Percentiles rank a stretch among this genome's conserved stretches.
These are phyloP conservation scores for Capsaspora owczarzaki DNA, from an alignment of 78 protist genomes.

Conservation along the genomic window DNA sequence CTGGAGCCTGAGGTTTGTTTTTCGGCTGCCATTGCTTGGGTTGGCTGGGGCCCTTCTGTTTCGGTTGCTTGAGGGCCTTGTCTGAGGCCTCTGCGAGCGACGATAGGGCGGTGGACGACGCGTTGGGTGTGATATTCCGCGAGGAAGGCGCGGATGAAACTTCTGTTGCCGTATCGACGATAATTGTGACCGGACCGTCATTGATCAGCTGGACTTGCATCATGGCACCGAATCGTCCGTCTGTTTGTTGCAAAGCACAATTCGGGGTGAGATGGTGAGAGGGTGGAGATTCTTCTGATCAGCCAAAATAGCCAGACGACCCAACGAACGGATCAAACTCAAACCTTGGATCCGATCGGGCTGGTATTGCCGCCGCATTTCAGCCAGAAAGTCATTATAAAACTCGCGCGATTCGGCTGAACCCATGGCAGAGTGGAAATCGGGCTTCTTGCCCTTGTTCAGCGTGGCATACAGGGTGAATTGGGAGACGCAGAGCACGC, in stretches of 20 bases:
- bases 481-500: slow-evolving; percentile 48
- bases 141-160: too few relatives aligned
- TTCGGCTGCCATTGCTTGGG: too few relatives aligned
- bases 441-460: slow-evolving; percentile 56
- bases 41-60: too few relatives aligned
- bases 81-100: too few relatives aligned
- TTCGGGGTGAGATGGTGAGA: background rate
- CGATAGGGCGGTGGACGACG: too few relatives aligned
- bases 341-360: slow-evolving; percentile 43
- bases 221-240: slow-evolving; percentile 62
- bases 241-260: background rate
- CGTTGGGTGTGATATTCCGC: too few relatives aligned
- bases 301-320: background rate
- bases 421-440: slow-evolving; percentile 44
- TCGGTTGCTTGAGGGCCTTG: too few relatives aligned
- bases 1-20: too few relatives aligned
- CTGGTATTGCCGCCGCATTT: background rate
- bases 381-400: slow-evolving; percentile 23
- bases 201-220: slow-evolving; percentile 54
- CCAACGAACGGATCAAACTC: background rate
- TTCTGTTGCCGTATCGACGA: slow-evolving; percentile 49
- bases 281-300: background rate
- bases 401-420: slow-evolving; percentile 12
- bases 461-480: slow-evolving; percentile 49
- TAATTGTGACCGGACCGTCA: slow-evolving; percentile 70